phyloP scores from a whole-genome alignment of 2,329 filamentous ascomycete species.

The Thielaviopsis euricoi region DNA sequence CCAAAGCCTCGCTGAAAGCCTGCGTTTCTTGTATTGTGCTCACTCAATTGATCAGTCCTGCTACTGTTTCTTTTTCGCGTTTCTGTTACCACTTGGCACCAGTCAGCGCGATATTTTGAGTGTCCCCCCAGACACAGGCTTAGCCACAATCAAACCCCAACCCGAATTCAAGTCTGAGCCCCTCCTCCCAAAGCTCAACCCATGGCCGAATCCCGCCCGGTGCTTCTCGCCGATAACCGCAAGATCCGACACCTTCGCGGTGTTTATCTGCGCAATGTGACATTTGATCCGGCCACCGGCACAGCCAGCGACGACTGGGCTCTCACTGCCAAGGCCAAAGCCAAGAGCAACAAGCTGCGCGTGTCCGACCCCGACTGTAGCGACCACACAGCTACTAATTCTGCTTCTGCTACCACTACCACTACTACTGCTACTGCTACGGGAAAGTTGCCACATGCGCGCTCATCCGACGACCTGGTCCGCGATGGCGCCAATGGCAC shows the following conservation, averaged over 20 bases:
- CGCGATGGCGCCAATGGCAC: background rate
- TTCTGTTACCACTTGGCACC: no score
- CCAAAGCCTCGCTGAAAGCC: background rate
- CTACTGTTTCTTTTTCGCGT: background rate
- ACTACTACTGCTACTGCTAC: conserved; percentile 2
- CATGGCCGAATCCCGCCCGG: conserved; percentile 23
- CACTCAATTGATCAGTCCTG: background rate
- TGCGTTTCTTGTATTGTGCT: background rate
- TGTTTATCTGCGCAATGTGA: conserved; percentile 73
- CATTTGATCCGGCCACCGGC: conserved; percentile 38
- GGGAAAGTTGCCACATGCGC: conserved; percentile 35
- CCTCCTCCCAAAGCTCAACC: background rate
- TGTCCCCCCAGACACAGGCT: no score
- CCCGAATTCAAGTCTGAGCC: background rate
- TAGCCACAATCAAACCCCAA: background rate
- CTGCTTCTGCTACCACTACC: no score
- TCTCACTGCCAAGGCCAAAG: conserved; percentile 51
- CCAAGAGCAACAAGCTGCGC: conserved; percentile 24
- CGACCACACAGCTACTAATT: no score
- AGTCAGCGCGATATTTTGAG: no score
- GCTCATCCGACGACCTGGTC: conserved; percentile 31
- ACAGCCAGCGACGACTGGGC: conserved; percentile 63
- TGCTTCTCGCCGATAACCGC: conserved; percentile 57
- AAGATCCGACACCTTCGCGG: conserved; percentile 76
- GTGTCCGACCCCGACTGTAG: conserved; percentile 28